phyloP scores from a whole-genome alignment of 345 rosid species.

The Syzygium grande region DNA sequence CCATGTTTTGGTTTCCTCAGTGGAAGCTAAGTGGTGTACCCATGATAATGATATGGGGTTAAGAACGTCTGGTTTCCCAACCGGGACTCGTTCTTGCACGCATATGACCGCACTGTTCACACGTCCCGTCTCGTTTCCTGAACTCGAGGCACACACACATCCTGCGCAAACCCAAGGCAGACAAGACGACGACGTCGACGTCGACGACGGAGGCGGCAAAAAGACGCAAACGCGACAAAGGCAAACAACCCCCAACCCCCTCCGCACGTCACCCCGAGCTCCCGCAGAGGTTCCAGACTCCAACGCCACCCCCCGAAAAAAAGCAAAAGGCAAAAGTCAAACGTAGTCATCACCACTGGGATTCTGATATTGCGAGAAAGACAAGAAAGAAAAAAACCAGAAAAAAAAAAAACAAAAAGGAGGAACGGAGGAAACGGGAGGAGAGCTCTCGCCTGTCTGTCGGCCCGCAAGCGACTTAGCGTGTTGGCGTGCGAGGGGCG shows the following conservation, averaged over 20 bases:
- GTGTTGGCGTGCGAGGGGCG: not conserved
- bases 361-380: not conserved
- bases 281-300: not conserved
- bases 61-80: not conserved
- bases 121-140: not conserved
- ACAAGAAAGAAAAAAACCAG: not conserved
- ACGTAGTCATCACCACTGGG: not conserved
- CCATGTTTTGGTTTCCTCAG: not conserved
- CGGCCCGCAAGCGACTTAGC: not conserved
- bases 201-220: not conserved
- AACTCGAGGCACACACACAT: not conserved
- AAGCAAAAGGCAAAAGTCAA: not conserved
- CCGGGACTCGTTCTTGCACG: not conserved
- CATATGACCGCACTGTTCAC: not conserved
- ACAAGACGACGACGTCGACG: not conserved
- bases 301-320: not conserved
- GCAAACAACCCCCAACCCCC: not conserved
- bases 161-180: not conserved
- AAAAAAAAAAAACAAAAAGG: not conserved
- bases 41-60: not conserved
- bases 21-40: not conserved
- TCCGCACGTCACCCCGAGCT: not conserved
- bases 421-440: not conserved
- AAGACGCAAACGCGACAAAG: not conserved
- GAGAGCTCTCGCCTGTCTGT: not conserved